phyloP scores from a whole-genome alignment of 345 rosid species.

The Citrus glauca region DNA sequence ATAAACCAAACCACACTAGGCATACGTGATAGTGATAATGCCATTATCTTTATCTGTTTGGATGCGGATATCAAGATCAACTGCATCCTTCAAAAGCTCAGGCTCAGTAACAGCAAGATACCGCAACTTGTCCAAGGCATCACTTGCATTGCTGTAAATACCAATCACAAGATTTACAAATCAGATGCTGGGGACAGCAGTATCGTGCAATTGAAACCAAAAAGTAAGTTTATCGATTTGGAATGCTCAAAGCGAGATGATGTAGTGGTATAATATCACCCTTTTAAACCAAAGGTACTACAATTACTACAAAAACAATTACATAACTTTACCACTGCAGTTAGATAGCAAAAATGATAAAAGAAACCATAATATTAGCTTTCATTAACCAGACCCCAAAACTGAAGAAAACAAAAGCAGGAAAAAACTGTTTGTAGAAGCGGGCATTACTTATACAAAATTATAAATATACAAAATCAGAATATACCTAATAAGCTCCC shows the following conservation, averaged over 20 bases:
- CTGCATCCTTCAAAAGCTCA: constrained; percentile 62
- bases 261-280: neutral
- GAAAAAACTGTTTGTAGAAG: neutral
- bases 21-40: constrained; percentile 67
- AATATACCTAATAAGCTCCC: constrained; percentile 85
- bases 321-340: neutral
- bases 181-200: neutral
- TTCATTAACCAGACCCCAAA: neutral
- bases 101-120: constrained; percentile 81
- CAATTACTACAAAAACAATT: too few relatives aligned
- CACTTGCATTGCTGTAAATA: constrained; percentile 85
- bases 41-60: constrained; percentile 87
- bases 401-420: neutral
- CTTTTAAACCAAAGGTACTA: neutral
- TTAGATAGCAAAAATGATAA: neutral
- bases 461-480: neutral
- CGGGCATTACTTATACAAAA: neutral
- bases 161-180: constrained; percentile 1
- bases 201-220: neutral
- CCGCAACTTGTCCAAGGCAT: constrained; percentile 93
- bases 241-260: neutral
- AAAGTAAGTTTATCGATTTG: neutral
- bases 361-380: neutral
- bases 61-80: constrained; percentile 83
- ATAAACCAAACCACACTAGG: neutral